Conservation (phyloP, 148 eudicot species). For the Silene conica region DNA sequence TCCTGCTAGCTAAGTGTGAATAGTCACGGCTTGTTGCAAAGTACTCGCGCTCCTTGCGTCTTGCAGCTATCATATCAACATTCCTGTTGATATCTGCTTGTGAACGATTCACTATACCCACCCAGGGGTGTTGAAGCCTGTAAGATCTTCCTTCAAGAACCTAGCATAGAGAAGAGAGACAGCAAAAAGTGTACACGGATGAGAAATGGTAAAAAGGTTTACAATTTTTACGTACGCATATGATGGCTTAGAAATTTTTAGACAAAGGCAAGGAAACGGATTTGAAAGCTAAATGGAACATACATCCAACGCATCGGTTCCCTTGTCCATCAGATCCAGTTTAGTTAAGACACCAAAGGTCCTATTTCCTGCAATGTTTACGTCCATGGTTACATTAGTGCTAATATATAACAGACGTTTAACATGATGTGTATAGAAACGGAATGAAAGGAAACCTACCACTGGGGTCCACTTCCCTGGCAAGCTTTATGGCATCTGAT, state of each 20-base stretch:
- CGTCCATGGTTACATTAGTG: not conserved
- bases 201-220: not conserved
- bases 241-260: no score
- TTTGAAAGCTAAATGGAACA: slow-evolving; percentile 13
- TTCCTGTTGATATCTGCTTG: slow-evolving; percentile 98
- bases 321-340: slow-evolving; percentile 97
- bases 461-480: slow-evolving; percentile 92
- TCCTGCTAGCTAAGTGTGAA: slow-evolving; percentile 86
- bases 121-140: slow-evolving; percentile 96
- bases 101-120: slow-evolving; percentile 96
- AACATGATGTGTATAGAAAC: slow-evolving; percentile 35
- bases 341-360: slow-evolving; percentile 96
- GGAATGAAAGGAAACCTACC: not conserved
- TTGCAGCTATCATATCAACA: slow-evolving; percentile 82
- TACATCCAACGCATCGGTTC: slow-evolving; percentile 94
- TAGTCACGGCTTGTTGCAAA: slow-evolving; percentile 96
- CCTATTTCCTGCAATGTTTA: slow-evolving; percentile 63
- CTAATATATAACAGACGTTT: slow-evolving; percentile 5
- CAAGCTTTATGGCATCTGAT: slow-evolving; percentile 99
- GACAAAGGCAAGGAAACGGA: not conserved
- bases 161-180: slow-evolving; percentile 28
- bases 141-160: slow-evolving; percentile 98
- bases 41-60: slow-evolving; percentile 85
- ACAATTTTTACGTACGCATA: not conserved
- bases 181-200: not conserved